phyloP scores from a whole-genome alignment of 2,329 filamentous ascomycete genomes.

The Corinectria fuckeliana region DNA sequence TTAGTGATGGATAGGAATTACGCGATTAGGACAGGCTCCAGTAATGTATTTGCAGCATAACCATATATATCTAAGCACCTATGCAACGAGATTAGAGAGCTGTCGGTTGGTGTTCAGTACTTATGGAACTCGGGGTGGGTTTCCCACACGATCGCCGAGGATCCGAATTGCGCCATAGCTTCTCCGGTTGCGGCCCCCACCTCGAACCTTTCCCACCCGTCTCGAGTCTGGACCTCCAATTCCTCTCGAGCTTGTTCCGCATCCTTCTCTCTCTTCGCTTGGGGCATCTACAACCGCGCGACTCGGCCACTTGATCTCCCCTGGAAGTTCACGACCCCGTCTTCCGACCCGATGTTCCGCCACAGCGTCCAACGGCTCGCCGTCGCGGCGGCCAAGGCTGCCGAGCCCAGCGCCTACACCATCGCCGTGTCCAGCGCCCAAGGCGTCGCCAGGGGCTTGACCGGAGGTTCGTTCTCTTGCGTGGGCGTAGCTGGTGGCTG shows the following conservation, averaged over 20 bases:
- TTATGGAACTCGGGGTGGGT: slow-evolving; percentile 37
- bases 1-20: background rate
- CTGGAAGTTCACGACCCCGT: slow-evolving; percentile 11
- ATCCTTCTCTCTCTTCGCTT: slow-evolving; percentile 2
- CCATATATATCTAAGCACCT: background rate
- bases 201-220: background rate
- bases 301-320: slow-evolving; percentile 23
- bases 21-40: background rate
- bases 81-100: background rate
- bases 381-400: slow-evolving; percentile 56
- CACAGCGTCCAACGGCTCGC: slow-evolving; percentile 72
- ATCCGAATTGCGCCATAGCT: slow-evolving; percentile 39
- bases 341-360: slow-evolving; percentile 65
- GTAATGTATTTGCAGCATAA: slow-evolving; percentile 6
- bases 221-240: slow-evolving; percentile 7
- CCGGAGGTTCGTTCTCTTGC: slow-evolving; percentile 63
- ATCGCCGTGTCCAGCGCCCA: slow-evolving; percentile 81
- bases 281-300: slow-evolving; percentile 5
- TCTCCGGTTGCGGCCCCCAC: slow-evolving; percentile 41
- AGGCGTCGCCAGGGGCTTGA: slow-evolving; percentile 77
- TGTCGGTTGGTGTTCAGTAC: too few relatives aligned
- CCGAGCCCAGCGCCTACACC: slow-evolving; percentile 62
- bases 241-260: slow-evolving; percentile 20
- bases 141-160: slow-evolving; percentile 27
- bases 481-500: background rate